A percentile compares a stretch with the other conserved stretches of the same genome.
These are phyloP conservation scores for Saccharum officinarum DNA, from an alignment of 176 grass and related monocot genomes.

Conservation along the genomic window DNA sequence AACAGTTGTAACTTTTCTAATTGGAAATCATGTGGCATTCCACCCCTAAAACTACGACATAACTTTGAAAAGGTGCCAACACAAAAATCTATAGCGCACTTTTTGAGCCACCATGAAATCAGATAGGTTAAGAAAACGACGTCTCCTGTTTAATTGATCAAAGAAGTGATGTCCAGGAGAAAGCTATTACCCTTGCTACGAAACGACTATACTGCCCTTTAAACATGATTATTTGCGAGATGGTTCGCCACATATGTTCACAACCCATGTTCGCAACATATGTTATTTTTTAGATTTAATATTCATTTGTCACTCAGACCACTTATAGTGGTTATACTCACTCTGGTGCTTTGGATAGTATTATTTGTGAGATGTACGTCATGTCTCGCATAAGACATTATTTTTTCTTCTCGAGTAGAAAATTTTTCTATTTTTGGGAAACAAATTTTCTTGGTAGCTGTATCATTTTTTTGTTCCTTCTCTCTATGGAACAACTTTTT, in stretches of 20 bases:
- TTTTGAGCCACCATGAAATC: conserved; percentile 18
- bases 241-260: too few relatives aligned
- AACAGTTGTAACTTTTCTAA: background rate
- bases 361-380: too few relatives aligned
- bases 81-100: conserved; percentile 22
- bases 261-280: background rate
- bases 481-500: too few relatives aligned
- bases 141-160: background rate
- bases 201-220: background rate
- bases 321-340: background rate
- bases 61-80: background rate
- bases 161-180: background rate
- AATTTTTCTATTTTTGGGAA: too few relatives aligned
- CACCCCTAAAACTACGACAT: background rate
- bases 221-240: background rate
- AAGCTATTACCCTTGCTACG: background rate
- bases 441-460: too few relatives aligned
- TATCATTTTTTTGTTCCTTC: too few relatives aligned
- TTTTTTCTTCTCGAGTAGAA: too few relatives aligned
- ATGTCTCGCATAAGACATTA: too few relatives aligned
- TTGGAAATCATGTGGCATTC: background rate
- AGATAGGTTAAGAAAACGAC: conserved; percentile 26
- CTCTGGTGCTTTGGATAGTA: background rate
- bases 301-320: background rate
- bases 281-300: background rate